These are phyloP conservation scores for Penicillium manginii DNA, from an alignment of 495 filamentous ascomycete species.

Conservation along the genomic window DNA sequence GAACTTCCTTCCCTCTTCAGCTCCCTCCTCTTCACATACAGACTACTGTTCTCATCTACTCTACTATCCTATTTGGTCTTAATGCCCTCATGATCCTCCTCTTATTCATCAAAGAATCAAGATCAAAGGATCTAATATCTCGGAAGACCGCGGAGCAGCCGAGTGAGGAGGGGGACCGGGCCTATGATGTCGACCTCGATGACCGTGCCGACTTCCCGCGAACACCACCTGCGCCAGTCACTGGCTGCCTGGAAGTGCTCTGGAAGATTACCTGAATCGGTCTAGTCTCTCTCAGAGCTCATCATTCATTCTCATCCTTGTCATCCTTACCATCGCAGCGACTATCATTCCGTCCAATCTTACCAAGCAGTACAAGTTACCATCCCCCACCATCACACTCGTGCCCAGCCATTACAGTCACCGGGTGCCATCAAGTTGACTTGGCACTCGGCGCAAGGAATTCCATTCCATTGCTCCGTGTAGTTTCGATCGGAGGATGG, in stretches of 20 bases:
- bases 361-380: no score
- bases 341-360: no score
- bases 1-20: no score
- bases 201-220: constrained; percentile 30
- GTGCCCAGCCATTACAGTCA: neutral
- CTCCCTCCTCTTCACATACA: no score
- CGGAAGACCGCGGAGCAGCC: constrained; percentile 24
- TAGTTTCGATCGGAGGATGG: neutral
- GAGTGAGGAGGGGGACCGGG: constrained; percentile 5
- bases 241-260: constrained; percentile 19
- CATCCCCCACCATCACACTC: neutral
- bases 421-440: neutral
- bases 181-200: constrained; percentile 23
- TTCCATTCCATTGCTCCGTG: no score
- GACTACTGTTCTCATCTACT: neutral
- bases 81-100: no score
- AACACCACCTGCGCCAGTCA: constrained; percentile 12
- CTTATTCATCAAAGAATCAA: no score
- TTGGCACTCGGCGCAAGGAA: neutral
- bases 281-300: constrained; percentile 9
- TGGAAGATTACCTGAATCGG: constrained; percentile 30
- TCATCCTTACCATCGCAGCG: constrained; percentile 7
- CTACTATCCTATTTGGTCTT: no score
- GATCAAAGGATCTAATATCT: neutral
- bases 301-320: neutral